Conservation (phyloP, 225 moss, liverwort and hornwort species). For the Pseudisothecium myosuroides region DNA sequence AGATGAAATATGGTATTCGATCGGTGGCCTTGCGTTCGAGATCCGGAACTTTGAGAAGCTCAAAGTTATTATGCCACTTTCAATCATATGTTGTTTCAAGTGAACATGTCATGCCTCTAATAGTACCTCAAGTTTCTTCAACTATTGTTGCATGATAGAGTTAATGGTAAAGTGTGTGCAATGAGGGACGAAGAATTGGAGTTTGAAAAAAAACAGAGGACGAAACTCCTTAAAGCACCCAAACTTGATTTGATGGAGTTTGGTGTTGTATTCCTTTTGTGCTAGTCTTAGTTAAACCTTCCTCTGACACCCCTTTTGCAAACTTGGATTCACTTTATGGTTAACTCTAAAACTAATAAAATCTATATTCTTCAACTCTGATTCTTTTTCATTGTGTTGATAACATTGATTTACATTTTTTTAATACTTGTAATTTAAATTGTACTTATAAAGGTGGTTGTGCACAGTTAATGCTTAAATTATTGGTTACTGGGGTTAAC, state of each 20-base stretch:
- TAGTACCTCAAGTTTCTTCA: neutral
- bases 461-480: neutral
- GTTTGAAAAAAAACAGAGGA: neutral
- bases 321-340: fast-evolving
- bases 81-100: conserved; percentile 31
- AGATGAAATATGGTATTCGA: conserved; percentile 24
- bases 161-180: neutral
- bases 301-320: fast-evolving
- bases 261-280: too few relatives aligned
- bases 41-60: conserved; percentile 1
- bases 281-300: too few relatives aligned
- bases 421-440: neutral
- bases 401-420: neutral
- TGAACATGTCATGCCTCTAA: neutral
- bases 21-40: conserved; percentile 16
- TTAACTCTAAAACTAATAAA: neutral
- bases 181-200: fast-evolving
- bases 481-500: too few relatives aligned
- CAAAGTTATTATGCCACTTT: conserved; percentile 30
- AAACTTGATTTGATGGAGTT: neutral
- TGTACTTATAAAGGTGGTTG: neutral
- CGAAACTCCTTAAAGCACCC: neutral
- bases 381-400: neutral
- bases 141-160: neutral
- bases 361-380: too few relatives aligned